phyloP scores from a whole-genome alignment of 2,329 filamentous ascomycete genomes.

The Colletotrichum incanum region DNA sequence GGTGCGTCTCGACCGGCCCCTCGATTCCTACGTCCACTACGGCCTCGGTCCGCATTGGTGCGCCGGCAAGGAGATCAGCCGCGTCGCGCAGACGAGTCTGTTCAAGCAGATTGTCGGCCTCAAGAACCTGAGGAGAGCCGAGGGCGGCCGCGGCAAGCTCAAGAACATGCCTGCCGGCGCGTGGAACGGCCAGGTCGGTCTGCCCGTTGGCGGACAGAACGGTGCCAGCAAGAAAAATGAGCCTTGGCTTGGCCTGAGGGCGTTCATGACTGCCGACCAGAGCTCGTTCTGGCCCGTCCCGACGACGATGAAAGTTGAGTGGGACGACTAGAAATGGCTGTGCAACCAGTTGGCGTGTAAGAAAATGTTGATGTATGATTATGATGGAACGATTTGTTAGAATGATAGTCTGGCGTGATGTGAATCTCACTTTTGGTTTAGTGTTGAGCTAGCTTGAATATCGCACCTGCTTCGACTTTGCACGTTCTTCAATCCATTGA shows the following conservation, averaged over 20 bases:
- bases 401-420: not conserved
- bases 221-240: slow-evolving; percentile 18
- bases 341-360: not conserved
- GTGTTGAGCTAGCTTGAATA: not conserved
- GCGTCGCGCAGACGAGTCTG: slow-evolving; percentile 44
- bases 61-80: slow-evolving; percentile 55
- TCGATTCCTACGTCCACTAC: slow-evolving; percentile 67
- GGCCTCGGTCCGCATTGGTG: slow-evolving; percentile 66
- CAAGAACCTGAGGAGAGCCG: slow-evolving; percentile 46
- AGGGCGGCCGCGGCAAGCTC: slow-evolving; percentile 46
- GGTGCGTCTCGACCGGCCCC: slow-evolving; percentile 65
- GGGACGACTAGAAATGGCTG: slow-evolving; percentile 42
- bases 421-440: not conserved
- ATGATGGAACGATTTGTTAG: not conserved
- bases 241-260: slow-evolving; percentile 46
- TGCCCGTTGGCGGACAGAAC: slow-evolving; percentile 31
- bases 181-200: slow-evolving; percentile 46
- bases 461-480: not conserved
- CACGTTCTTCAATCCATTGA: too few species aligned
- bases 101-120: slow-evolving; percentile 47
- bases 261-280: slow-evolving; percentile 48
- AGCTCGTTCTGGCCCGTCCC: slow-evolving; percentile 47
- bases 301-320: slow-evolving; percentile 46
- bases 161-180: slow-evolving; percentile 45
- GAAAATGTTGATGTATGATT: slow-evolving; percentile 2